These are phyloP conservation scores for Beverwykella pulmonaria DNA, from an alignment of 495 filamentous ascomycete species.

Conservation along the genomic window DNA sequence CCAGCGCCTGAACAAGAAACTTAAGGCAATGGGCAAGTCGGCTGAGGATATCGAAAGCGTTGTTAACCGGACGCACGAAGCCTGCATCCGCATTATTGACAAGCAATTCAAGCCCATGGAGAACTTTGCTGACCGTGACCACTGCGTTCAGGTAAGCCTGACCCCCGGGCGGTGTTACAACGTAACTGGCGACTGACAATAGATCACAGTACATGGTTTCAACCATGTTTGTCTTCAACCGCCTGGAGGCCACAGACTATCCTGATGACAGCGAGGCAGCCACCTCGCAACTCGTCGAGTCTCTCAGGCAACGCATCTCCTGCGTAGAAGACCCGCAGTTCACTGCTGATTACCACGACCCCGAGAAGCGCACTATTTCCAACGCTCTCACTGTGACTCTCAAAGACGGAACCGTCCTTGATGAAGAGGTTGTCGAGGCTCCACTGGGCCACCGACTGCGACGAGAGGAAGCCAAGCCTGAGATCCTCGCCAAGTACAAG, in stretches of 20 bases:
- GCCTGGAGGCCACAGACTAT: constrained; percentile 89
- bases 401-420: constrained; percentile 90
- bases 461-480: constrained; percentile 94
- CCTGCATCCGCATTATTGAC: constrained; percentile 98
- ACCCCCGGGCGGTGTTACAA: neutral
- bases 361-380: constrained; percentile 87
- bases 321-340: constrained; percentile 96
- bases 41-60: constrained; percentile 92
- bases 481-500: constrained; percentile 93
- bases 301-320: constrained; percentile 83
- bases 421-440: constrained; percentile 92
- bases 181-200: constrained; percentile 30
- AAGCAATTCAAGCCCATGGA: constrained; percentile 99
- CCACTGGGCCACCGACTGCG: constrained; percentile 90
- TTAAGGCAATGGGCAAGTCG: constrained; percentile 82
- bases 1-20: constrained; percentile 78
- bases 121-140: constrained; percentile 98
- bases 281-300: constrained; percentile 84
- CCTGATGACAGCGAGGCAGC: constrained; percentile 88
- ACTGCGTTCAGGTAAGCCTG: constrained; percentile 79
- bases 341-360: constrained; percentile 92
- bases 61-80: constrained; percentile 95
- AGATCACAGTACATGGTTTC: constrained; percentile 81
- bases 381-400: constrained; percentile 93
- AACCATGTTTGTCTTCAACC: constrained; percentile 91